Conservation (phyloP, 2,329 filamentous ascomycete species). For the Zasmidium cellare region DNA sequence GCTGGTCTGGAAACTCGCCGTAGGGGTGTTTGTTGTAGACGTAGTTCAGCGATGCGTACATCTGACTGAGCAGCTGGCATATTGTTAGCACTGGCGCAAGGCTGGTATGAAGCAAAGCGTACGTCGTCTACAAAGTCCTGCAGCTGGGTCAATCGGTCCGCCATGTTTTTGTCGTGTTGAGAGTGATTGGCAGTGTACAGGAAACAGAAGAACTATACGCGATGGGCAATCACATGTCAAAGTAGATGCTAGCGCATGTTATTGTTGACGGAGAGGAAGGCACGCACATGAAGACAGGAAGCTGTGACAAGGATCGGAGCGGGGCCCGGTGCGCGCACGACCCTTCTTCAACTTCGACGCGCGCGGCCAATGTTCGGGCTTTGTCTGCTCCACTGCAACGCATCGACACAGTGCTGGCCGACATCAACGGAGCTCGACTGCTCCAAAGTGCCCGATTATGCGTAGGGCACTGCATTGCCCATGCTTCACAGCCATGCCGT, state of each 20-base stretch:
- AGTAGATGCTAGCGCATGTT: background rate
- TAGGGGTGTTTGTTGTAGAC: conserved; percentile 45
- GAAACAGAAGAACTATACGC: background rate
- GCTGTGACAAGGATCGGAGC: background rate
- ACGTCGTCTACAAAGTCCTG: conserved; percentile 85
- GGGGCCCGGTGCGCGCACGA: background rate
- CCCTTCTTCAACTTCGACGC: background rate
- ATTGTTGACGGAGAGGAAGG: background rate
- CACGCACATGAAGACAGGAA: background rate
- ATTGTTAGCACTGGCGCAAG: conserved; percentile 4
- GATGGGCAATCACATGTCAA: background rate
- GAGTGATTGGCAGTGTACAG: background rate
- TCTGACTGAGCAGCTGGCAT: conserved; percentile 47
- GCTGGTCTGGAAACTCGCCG: conserved; percentile 44
- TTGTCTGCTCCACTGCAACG: background rate
- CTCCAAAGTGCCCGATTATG: background rate
- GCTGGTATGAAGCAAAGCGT: conserved; percentile 14
- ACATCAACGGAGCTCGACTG: background rate
- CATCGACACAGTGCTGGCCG: background rate
- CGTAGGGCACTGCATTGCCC: background rate
- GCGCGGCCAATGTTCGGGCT: background rate
- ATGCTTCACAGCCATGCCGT: background rate
- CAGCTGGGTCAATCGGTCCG: conserved; percentile 75
- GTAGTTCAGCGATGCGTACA: conserved; percentile 48
- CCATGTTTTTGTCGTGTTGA: conserved; percentile 22